Evolutionary conservation across 2,329 filamentous ascomycete species (phyloP).

Genomic region (Zymoseptoria tritici): DNA sequence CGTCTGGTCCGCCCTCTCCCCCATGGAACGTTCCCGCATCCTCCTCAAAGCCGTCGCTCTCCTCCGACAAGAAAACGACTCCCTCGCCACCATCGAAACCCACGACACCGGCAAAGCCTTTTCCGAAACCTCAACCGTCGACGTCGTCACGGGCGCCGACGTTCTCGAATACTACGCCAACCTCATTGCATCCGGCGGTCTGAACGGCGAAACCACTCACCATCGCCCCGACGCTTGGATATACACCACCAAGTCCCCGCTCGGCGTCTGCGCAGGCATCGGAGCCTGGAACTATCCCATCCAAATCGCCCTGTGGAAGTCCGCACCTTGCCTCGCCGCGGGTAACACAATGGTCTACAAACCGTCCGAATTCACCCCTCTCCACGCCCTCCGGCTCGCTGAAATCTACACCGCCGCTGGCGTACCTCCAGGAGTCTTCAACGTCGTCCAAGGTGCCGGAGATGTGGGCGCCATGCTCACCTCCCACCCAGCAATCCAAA

Average conservation of each 20-base stretch:
- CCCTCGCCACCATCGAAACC: conserved; percentile 71
- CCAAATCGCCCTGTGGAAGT: conserved; percentile 87
- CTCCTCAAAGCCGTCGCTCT: conserved; percentile 68
- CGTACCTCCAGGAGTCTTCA: conserved; percentile 75
- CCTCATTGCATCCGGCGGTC: conserved; percentile 65
- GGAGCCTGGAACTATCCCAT: conserved; percentile 91
- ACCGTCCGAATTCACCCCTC: conserved; percentile 76
- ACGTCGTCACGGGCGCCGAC: conserved; percentile 75
- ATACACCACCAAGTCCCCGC: conserved; percentile 71
- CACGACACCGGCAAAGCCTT: conserved; percentile 80
- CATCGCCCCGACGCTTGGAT: conserved; percentile 71
- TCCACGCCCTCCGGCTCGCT: conserved; percentile 71
- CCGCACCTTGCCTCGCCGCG: conserved; percentile 73
- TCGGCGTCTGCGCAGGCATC: conserved; percentile 80
- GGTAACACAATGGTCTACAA: conserved; percentile 91
- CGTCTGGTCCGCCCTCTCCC: conserved; percentile 66
- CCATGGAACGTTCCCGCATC: conserved; percentile 67
- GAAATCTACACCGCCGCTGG: conserved; percentile 72
- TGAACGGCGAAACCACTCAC: conserved; percentile 72
- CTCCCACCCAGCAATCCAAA: conserved; percentile 63
- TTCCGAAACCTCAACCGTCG: conserved; percentile 76
- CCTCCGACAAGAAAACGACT: conserved; percentile 68
- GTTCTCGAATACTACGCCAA: conserved; percentile 83
- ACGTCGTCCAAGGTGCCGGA: conserved; percentile 74
- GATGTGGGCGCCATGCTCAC: conserved; percentile 70